phyloP scores from a whole-genome alignment of 768 basidiomycete genomes.

The Candolleomyces efflorescens region DNA sequence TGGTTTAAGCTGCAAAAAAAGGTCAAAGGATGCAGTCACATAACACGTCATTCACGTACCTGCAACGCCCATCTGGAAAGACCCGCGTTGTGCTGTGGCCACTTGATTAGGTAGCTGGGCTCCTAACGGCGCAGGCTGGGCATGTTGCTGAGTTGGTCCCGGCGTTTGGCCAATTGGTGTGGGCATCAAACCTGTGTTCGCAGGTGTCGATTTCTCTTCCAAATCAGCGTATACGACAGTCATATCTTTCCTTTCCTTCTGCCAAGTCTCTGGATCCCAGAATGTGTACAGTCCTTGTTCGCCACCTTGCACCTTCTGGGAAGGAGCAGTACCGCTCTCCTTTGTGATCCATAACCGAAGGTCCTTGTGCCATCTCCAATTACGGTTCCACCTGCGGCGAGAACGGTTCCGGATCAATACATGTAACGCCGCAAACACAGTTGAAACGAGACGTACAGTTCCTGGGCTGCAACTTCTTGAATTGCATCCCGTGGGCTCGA shows the following conservation, averaged over 20 bases:
- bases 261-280: constrained; percentile 83
- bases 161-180: constrained; percentile 6
- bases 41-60: constrained; percentile 30
- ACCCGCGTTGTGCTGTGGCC: constrained; percentile 33
- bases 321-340: constrained; percentile 73
- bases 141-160: constrained; percentile 26
- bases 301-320: constrained; percentile 73
- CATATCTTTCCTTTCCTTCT: constrained; percentile 75
- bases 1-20: too few relatives aligned
- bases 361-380: constrained; percentile 97
- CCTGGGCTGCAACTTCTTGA: constrained; percentile 93
- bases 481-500: constrained; percentile 86
- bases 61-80: constrained; percentile 52
- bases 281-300: constrained; percentile 88
- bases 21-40: constrained; percentile 13
- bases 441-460: constrained; percentile 63
- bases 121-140: constrained; percentile 26
- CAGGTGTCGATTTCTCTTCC: constrained; percentile 67
- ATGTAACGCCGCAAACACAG: neutral
- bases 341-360: constrained; percentile 83
- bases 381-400: constrained; percentile 73
- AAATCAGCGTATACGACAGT: constrained; percentile 69
- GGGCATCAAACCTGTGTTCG: constrained; percentile 36
- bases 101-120: constrained; percentile 30
- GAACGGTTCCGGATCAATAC: constrained; percentile 10